phyloP scores from a whole-genome alignment of 1,284 basidiomycete species.

The Pyrrhoderma lamaoense region DNA sequence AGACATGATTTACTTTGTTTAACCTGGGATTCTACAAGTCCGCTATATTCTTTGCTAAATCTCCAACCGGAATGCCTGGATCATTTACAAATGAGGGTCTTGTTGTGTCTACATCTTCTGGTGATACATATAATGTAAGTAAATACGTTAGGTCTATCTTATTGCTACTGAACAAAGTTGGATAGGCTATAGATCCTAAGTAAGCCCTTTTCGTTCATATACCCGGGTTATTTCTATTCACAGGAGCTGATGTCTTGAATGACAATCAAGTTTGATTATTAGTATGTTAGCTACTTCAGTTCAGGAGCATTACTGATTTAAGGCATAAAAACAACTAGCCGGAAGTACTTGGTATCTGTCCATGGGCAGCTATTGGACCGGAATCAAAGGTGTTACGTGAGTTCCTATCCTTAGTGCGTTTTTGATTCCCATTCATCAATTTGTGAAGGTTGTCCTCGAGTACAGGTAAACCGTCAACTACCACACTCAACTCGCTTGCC shows the following conservation, averaged over 20 bases:
- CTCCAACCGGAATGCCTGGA: slow-evolving; percentile 36
- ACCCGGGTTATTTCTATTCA: neutral
- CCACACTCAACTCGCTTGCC: slow-evolving; percentile 21
- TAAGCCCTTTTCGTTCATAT: slow-evolving; percentile 23
- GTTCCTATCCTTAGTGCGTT: neutral
- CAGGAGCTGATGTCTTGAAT: slow-evolving; percentile 16
- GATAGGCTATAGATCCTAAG: slow-evolving; percentile 52
- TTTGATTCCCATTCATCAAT: slow-evolving; percentile 17
- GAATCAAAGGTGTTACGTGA: slow-evolving; percentile 18
- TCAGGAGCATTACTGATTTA: neutral
- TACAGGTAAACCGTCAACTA: slow-evolving; percentile 21
- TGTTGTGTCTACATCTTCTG: slow-evolving; percentile 36
- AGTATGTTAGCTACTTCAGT: neutral
- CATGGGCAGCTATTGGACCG: slow-evolving; percentile 20
- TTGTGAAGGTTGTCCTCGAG: slow-evolving; percentile 18
- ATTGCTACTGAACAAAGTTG: neutral
- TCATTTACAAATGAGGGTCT: slow-evolving; percentile 37
- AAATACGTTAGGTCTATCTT: neutral
- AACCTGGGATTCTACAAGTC: slow-evolving; percentile 6
- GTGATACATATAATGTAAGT: slow-evolving; percentile 43
- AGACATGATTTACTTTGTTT: neutral
- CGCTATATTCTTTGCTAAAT: slow-evolving; percentile 25
- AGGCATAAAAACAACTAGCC: neutral
- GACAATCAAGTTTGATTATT: slow-evolving; percentile 3
- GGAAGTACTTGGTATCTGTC: slow-evolving; percentile 17